Percentiles rank a stretch among this genome's conserved stretches.
phyloP scores from a whole-genome alignment of 2,329 filamentous ascomycete genomes.

The Penicillium sp. region DNA sequence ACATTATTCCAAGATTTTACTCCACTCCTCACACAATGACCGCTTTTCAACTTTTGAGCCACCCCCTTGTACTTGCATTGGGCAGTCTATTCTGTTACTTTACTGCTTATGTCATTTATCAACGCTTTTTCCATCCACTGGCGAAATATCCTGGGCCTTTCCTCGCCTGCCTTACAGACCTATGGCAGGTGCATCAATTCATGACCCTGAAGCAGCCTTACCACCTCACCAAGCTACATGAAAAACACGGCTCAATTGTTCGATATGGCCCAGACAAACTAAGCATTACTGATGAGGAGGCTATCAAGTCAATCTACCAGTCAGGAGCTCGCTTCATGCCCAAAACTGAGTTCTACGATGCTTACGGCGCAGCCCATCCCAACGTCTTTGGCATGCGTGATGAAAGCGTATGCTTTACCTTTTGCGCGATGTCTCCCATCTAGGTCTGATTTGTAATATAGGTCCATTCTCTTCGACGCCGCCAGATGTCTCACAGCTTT shows the following conservation, averaged over 20 bases:
- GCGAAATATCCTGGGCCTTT: slow-evolving; percentile 33
- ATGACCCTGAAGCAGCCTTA: slow-evolving; percentile 23
- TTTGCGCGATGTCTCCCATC: background rate
- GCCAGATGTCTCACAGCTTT: slow-evolving; percentile 34
- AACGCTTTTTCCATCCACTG: slow-evolving; percentile 28
- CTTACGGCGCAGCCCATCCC: slow-evolving; percentile 29
- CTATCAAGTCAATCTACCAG: slow-evolving; percentile 31
- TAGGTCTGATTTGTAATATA: background rate
- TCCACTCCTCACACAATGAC: background rate
- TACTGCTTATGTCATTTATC: slow-evolving; percentile 1
- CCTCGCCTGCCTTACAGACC: slow-evolving; percentile 31
- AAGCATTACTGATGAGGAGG: slow-evolving; percentile 29
- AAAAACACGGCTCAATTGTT: slow-evolving; percentile 27
- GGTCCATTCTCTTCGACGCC: slow-evolving; percentile 8
- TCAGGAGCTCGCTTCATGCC: slow-evolving; percentile 28
- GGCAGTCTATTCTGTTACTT: background rate
- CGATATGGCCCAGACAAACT: slow-evolving; percentile 34
- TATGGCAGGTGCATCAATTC: slow-evolving; percentile 32
- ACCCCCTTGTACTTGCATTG: background rate
- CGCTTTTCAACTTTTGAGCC: background rate
- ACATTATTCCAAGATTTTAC: background rate
- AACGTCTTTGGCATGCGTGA: slow-evolving; percentile 38
- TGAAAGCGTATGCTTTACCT: slow-evolving; percentile 15
- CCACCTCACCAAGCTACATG: slow-evolving; percentile 25
- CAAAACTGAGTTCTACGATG: slow-evolving; percentile 40